Evolutionary conservation across 306 rosid genomes (phyloP).

Genomic region (Vachellia collinsii): DNA sequence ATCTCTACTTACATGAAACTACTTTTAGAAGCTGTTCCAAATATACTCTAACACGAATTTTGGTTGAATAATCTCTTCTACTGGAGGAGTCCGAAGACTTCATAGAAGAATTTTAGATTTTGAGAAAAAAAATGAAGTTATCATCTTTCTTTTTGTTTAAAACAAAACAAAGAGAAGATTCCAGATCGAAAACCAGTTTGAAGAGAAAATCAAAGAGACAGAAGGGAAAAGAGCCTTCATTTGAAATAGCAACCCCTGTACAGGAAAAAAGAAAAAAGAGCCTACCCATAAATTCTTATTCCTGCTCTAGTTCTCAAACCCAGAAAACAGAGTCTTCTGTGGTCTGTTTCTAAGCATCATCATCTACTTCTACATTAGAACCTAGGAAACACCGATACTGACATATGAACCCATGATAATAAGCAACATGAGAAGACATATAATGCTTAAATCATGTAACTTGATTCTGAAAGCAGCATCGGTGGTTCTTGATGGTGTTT

Average conservation of each 20-base stretch:
- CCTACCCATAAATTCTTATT: constrained; percentile 38
- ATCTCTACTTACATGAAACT: too few species aligned
- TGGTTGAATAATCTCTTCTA: too few species aligned
- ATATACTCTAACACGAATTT: too few species aligned
- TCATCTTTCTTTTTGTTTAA: neutral
- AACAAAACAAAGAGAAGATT: neutral
- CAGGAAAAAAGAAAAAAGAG: constrained; percentile 37
- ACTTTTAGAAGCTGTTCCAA: too few species aligned
- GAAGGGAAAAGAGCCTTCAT: constrained; percentile 16
- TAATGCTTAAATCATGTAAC: neutral
- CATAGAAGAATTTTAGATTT: too few species aligned
- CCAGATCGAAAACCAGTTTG: constrained; percentile 6
- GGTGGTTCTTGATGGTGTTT: neutral
- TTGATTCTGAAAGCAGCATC: neutral
- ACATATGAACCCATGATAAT: neutral
- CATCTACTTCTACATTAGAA: neutral
- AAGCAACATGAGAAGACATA: neutral
- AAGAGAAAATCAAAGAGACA: neutral
- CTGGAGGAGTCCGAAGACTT: too few species aligned
- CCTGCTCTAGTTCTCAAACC: constrained; percentile 15
- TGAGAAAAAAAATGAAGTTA: neutral
- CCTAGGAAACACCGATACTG: neutral
- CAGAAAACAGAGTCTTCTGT: neutral
- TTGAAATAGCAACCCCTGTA: constrained; percentile 43
- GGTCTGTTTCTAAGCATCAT: neutral